phyloP scores from a whole-genome alignment of 2,329 filamentous ascomycete genomes.

The Alternaria rosae region DNA sequence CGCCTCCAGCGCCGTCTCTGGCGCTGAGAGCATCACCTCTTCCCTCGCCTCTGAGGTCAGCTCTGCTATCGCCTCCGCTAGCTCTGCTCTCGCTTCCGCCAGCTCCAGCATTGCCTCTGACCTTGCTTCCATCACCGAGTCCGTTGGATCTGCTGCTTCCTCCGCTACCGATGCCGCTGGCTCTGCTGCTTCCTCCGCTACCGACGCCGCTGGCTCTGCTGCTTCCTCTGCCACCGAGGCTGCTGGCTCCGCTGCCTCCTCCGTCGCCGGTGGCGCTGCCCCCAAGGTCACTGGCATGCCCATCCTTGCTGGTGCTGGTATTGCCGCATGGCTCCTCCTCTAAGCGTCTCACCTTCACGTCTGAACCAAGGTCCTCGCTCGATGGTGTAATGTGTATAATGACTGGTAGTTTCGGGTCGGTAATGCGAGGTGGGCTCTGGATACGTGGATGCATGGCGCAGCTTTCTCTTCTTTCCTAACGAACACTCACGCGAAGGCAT shows the following conservation, averaged over 20 bases:
- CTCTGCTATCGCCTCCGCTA: conserved; percentile 10
- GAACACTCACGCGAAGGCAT: conserved; percentile 28
- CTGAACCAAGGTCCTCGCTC: conserved; percentile 29
- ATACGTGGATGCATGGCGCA: conserved; percentile 26
- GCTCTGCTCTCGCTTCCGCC: conserved; percentile 8
- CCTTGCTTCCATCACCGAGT: conserved; percentile 18
- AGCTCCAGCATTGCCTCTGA: conserved; percentile 20
- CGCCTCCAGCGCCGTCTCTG: conserved; percentile 15
- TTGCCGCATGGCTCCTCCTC: conserved; percentile 48
- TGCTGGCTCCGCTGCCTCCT: conserved; percentile 19
- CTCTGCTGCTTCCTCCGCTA: conserved; percentile 17
- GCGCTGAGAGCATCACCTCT: conserved; percentile 8
- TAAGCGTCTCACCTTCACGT: conserved; percentile 33
- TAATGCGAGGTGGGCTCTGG: conserved; percentile 31
- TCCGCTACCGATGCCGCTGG: conserved; percentile 18
- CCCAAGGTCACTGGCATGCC: conserved; percentile 48
- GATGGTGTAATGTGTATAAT: conserved; percentile 47
- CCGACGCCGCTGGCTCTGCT: conserved; percentile 15
- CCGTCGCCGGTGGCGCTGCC: conserved; percentile 23
- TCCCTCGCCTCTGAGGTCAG: conserved; percentile 9
- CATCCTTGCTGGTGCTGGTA: conserved; percentile 46
- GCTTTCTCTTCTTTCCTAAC: conserved; percentile 23
- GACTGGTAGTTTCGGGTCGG: conserved; percentile 14
- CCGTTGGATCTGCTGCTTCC: background rate
- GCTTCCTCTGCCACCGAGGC: conserved; percentile 18